Evolutionary conservation across 768 basidiomycete species (phyloP), one percentile per base, ranked within the genome.

Genomic region (Tricholoma saponaceum): DNA sequence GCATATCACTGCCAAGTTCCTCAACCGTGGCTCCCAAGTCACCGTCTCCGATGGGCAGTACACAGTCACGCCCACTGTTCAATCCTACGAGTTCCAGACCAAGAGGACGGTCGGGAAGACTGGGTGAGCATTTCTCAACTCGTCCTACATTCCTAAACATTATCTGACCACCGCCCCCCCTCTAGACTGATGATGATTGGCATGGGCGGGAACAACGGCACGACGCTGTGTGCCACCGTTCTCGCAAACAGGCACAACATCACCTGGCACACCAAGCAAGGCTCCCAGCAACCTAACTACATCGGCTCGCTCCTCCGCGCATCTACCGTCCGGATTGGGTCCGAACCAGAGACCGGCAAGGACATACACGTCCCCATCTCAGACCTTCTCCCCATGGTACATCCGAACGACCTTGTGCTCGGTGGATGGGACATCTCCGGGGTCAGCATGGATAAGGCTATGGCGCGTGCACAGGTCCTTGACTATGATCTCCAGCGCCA

Each of bases 351-450:
- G 28, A 86, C 86, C 2, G 90, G 89, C 64, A 92, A 93, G 75
- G 97, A 98, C 67, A 84, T 98, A 62, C 82, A 95, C 66, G 87
- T 96, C 60, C 97, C 97, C 16, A 76, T 98, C 67, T 90, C 87
- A 9, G 95, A 96, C 66, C 84, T 98, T 60, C 82, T 97, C 43
- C 95, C 95, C 50, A 97, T 96, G 92, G 94, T 95, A 50, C 95
- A 98, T 76, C 96, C 96, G 51, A 95, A 97, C 68, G 97, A 98
- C 74, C 87, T 98, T 67, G 92, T 97, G 63, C 84, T 98, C 61
- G 93, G 97, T 51, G 96, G 97, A 18, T 99, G 96, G 97, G 97
- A 99, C 67, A 98, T 99, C 67, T 97, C 95, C 43, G 83, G 87
- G 43, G 43, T 85, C 37, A 72, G 85, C 41, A 83, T 99, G 76